Base-by-base conservation (phyloP, 2,329 filamentous ascomycete genomes). In the Akanthomyces lecanii region DNA sequence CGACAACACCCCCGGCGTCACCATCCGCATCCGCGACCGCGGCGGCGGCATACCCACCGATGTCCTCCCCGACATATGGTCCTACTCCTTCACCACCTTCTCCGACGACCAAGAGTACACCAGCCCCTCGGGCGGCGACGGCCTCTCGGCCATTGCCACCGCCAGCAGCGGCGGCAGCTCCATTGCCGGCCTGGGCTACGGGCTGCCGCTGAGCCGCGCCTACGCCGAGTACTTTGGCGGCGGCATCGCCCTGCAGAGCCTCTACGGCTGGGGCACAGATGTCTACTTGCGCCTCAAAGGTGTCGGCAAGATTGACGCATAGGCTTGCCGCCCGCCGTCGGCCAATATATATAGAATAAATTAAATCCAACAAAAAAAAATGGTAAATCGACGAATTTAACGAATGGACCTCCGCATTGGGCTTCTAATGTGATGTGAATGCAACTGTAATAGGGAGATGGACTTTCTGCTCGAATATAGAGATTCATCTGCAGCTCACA, bases 181-280 rank as follows among this genome's bases (percentile, higher is more conserved):
- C 51, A 96, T 99, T 64, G 95, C 95, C 0, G 95, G 95, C 0
- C 76, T 99, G 55, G 95, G 95, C 1, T 99, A 99, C 73, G 95
- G 95, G 0, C 74, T 99, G 66, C 95, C 95, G 1, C 77, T 99
- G 25, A 92, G 92, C 60, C 84, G 95, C 65, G 94, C 95, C 0
- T 99, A 99, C 72, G 95, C 95, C 0, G 94, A 99, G 78, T 99
- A 98, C 71, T 99, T 99, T 79, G 95, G 95, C 2, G 95, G 95
- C 0, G 93, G 93, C 3, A 95, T 99, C 64, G 88, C 88, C 5
- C 88, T 99, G n/a, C 94, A 99, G 81, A 97, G 92, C 73, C 77
- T 98, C 53, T 95, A 92, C 79, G 94, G 95, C 4, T 99, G 95
- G 95, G 95, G 85, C 4, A 87, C 85, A 6, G 87, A 90, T 71